A percentile compares a stretch with the other conserved stretches of the same genome.
phyloP scores from a whole-genome alignment of 2,329 filamentous ascomycete genomes.

The Ophidiomyces ophidiicola region DNA sequence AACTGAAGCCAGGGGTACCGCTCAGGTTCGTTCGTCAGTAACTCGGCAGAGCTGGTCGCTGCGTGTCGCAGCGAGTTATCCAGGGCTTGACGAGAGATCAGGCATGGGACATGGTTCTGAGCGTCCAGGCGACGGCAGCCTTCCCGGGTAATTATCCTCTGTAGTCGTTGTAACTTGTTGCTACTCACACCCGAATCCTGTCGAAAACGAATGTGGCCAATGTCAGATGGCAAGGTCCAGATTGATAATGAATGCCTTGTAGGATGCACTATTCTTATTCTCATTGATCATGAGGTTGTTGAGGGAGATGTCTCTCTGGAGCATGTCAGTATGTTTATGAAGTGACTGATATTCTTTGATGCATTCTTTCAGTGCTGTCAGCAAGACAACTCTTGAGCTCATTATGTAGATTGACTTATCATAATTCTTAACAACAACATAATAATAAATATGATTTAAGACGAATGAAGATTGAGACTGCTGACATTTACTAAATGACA shows the following conservation, averaged over 20 bases:
- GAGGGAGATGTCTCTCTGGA: constrained; percentile 36
- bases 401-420: constrained; percentile 34
- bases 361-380: constrained; percentile 1
- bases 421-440: constrained; percentile 33
- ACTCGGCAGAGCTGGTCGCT: neutral
- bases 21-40: neutral
- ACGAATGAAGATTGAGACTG: constrained; percentile 5
- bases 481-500: constrained; percentile 15
- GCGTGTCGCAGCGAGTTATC: neutral
- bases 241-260: constrained; percentile 31
- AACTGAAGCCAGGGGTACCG: constrained; percentile 17
- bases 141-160: neutral
- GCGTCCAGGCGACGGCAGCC: neutral
- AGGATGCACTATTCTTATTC: constrained; percentile 18
- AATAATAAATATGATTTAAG: constrained; percentile 31
- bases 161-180: neutral
- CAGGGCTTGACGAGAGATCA: neutral
- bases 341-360: constrained; percentile 18
- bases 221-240: constrained; percentile 33
- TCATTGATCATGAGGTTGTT: constrained; percentile 40
- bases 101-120: neutral
- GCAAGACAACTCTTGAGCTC: constrained; percentile 27
- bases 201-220: no score
- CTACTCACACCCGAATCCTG: no score
- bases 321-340: constrained; percentile 26